phyloP scores from a whole-genome alignment of 1,284 basidiomycete genomes.

The Malassezia pachydermatis region DNA sequence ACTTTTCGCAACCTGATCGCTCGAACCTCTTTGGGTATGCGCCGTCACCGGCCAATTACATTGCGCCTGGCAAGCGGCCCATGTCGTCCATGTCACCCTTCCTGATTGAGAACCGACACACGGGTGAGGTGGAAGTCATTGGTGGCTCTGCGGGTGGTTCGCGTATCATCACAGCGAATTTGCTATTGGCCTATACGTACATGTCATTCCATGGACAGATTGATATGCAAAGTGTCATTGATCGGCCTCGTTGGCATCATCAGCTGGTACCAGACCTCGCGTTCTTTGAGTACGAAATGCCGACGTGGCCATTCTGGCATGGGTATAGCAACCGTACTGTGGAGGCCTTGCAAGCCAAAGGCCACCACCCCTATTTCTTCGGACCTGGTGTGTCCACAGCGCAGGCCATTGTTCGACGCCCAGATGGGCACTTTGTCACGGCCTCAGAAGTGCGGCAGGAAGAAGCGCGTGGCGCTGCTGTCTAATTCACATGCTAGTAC shows the following conservation, averaged over 20 bases:
- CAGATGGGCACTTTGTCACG: slow-evolving; percentile 21
- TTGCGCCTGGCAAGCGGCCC: slow-evolving; percentile 49
- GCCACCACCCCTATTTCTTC: slow-evolving; percentile 45
- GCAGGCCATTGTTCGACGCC: slow-evolving; percentile 32
- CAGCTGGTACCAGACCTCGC: slow-evolving; percentile 47
- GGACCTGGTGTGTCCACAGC: slow-evolving; percentile 30
- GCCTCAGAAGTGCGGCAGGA: slow-evolving; percentile 36
- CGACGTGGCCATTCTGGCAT: slow-evolving; percentile 25
- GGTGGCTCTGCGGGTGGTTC: slow-evolving; percentile 50
- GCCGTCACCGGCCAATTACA: slow-evolving; percentile 47
- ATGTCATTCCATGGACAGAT: slow-evolving; percentile 32
- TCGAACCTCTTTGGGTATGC: slow-evolving; percentile 49
- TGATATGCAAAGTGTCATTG: slow-evolving; percentile 30
- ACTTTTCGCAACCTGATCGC: slow-evolving; percentile 45
- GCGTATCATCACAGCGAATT: slow-evolving; percentile 50
- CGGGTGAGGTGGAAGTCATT: slow-evolving; percentile 47
- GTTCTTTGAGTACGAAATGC: slow-evolving; percentile 42
- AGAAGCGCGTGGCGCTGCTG: slow-evolving; percentile 31
- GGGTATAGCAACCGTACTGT: slow-evolving; percentile 45
- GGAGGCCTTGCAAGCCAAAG: slow-evolving; percentile 17
- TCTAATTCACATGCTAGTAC: slow-evolving; percentile 2
- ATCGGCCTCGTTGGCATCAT: slow-evolving; percentile 50
- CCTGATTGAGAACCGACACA: slow-evolving; percentile 46
- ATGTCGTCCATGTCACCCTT: slow-evolving; percentile 48
- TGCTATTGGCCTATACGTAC: slow-evolving; percentile 42